A percentile compares a stretch with the other conserved stretches of the same genome.
Conservation (phyloP, 1,284 basidiomycete genomes). For the Cryptococcus sp. region DNA sequence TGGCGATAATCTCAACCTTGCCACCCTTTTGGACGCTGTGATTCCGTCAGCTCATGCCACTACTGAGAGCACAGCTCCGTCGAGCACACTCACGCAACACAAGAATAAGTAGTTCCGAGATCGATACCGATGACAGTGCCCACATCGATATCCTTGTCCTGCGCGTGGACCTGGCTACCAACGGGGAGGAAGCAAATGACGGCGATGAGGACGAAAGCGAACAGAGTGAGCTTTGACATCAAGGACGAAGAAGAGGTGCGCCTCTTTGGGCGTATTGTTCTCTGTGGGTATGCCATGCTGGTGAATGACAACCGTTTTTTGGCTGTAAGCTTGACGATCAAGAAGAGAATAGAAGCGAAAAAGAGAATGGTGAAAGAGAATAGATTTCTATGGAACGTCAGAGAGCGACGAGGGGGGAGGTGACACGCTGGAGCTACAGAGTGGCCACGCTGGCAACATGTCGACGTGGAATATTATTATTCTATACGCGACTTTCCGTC, state of each 20-base stretch:
- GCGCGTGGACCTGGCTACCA: constrained; percentile 37
- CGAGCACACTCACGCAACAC: constrained; percentile 55
- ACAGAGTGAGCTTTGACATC: constrained; percentile 46
- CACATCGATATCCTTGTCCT: constrained; percentile 62
- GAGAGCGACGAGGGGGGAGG: not conserved
- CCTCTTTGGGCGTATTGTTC: constrained; percentile 29
- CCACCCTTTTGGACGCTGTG: constrained; percentile 84
- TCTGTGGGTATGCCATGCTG: constrained; percentile 35
- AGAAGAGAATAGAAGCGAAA: constrained; percentile 4
- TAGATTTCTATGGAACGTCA: constrained; percentile 17
- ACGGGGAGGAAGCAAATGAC: constrained; percentile 52
- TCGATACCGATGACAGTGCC: constrained; percentile 84
- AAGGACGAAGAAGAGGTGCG: constrained; percentile 29
- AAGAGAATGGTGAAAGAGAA: constrained; percentile 13
- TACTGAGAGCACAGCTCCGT: not conserved
- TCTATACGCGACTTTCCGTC: constrained; percentile 20
- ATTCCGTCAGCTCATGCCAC: not conserved
- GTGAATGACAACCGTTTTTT: not conserved
- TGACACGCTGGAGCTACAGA: constrained; percentile 16
- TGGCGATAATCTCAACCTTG: constrained; percentile 93
- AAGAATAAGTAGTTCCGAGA: constrained; percentile 62
- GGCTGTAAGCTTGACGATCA: not conserved
- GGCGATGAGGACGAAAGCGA: constrained; percentile 51
- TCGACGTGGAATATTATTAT: constrained; percentile 5
- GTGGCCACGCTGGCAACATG: constrained; percentile 17